Evolutionary conservation across 2,329 filamentous ascomycete species (phyloP).

Genomic region (Aspergillus sp.): DNA sequence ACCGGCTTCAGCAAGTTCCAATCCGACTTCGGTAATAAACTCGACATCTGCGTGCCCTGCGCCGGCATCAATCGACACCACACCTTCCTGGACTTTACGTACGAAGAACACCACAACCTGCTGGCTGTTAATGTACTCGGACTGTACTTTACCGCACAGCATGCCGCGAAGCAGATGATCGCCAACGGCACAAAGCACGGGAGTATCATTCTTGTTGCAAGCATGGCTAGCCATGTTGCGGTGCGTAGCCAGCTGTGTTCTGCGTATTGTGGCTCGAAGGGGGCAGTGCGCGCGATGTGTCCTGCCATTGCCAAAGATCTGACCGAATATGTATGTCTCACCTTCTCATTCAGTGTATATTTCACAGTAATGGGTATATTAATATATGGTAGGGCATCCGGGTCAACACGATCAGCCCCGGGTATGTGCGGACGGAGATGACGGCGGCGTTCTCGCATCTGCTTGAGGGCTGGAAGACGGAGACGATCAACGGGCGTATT

Average conservation of each 20-base stretch:
- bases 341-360: not conserved
- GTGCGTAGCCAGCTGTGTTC: constrained; percentile 51
- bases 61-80: constrained; percentile 49
- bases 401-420: constrained; percentile 45
- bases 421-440: constrained; percentile 39
- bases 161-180: constrained; percentile 54
- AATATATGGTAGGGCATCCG: constrained; percentile 35
- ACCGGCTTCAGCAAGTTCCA: constrained; percentile 35
- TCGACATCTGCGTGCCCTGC: constrained; percentile 48
- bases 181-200: constrained; percentile 51
- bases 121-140: constrained; percentile 48
- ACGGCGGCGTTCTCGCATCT: constrained; percentile 46
- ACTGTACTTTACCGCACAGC: constrained; percentile 49
- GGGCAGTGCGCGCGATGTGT: constrained; percentile 49
- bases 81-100: constrained; percentile 46
- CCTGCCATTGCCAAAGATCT: constrained; percentile 50
- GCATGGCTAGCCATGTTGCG: constrained; percentile 54
- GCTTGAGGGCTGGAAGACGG: constrained; percentile 50
- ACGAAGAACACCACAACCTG: constrained; percentile 44
- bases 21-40: constrained; percentile 34
- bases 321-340: constrained; percentile 33
- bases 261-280: constrained; percentile 51
- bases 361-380: too few species aligned
- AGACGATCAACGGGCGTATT: constrained; percentile 50
- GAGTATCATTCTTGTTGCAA: constrained; percentile 55